Evolutionary conservation across 352 stramenopile genomes (phyloP).

Genomic region (Phytophthora meadii): DNA sequence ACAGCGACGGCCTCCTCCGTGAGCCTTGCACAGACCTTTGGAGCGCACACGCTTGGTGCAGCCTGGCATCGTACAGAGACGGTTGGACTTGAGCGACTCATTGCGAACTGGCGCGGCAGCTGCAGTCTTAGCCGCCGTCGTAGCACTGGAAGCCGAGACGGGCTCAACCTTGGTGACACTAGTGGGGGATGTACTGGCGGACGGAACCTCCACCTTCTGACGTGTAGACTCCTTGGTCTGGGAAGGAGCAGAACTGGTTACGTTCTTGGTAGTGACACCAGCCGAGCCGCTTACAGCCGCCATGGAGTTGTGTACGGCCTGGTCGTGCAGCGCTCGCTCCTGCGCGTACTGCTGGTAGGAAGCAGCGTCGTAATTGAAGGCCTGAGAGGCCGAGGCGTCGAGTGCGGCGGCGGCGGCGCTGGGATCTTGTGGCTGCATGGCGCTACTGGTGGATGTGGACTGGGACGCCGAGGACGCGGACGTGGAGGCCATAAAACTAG

Average conservation of each 20-base stretch:
- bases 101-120: conserved; percentile 36
- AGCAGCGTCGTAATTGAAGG: conserved; percentile 58
- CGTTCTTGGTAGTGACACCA: conserved; percentile 4
- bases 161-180: conserved; percentile 32
- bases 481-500: conserved; percentile 71
- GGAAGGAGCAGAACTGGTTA: conserved; percentile 1
- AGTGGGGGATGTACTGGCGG: conserved; percentile 28
- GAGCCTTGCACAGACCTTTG: conserved; percentile 86
- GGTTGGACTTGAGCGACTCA: conserved; percentile 81
- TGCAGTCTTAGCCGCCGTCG: conserved; percentile 9
- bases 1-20: conserved; percentile 79
- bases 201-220: conserved; percentile 28
- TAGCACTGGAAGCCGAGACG: not conserved
- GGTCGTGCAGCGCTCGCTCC: conserved; percentile 46
- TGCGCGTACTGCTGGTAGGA: conserved; percentile 63
- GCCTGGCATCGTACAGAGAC: conserved; percentile 81
- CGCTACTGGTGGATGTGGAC: conserved; percentile 19
- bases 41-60: conserved; percentile 88
- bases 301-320: conserved; percentile 39
- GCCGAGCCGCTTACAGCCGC: conserved; percentile 10
- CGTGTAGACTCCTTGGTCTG: conserved; percentile 22
- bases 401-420: conserved; percentile 17
- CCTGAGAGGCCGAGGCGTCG: conserved; percentile 34
- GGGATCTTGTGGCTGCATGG: conserved; percentile 47
- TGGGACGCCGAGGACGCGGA: conserved; percentile 46